Evolutionary conservation across 441 rosid genomes (phyloP).

Genomic region (Aquilaria agallochum): DNA sequence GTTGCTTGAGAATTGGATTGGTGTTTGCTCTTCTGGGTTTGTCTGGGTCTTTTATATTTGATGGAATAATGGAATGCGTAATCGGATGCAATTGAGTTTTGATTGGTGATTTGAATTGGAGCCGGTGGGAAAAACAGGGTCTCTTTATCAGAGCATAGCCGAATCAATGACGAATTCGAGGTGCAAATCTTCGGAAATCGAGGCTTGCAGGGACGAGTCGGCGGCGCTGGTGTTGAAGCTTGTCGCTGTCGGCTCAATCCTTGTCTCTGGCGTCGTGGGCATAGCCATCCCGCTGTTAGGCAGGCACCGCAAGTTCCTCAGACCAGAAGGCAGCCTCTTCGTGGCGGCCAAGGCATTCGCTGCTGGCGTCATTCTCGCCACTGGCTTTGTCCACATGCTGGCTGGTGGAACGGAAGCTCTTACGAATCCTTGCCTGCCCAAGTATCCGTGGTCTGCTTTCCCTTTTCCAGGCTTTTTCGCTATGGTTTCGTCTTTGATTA

Average conservation of each 20-base stretch:
- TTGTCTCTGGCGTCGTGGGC: constrained; percentile 55
- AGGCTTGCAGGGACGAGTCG: constrained; percentile 52
- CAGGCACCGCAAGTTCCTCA: constrained; percentile 47
- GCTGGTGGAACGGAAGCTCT: constrained; percentile 58
- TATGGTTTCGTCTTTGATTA: constrained; percentile 67
- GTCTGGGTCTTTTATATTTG: not conserved
- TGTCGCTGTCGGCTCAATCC: constrained; percentile 74
- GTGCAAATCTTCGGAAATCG: constrained; percentile 41
- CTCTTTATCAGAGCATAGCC: constrained; percentile 21
- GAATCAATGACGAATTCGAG: constrained; percentile 26
- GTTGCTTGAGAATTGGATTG: not conserved
- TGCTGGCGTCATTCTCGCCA: constrained; percentile 89
- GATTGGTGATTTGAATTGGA: not conserved
- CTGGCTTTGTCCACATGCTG: constrained; percentile 93
- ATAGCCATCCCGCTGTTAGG: constrained; percentile 70
- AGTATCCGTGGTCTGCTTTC: constrained; percentile 71
- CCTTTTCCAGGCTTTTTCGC: constrained; percentile 88
- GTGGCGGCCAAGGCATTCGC: constrained; percentile 88
- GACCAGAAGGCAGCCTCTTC: constrained; percentile 52
- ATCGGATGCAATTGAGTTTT: not conserved
- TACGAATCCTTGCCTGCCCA: constrained; percentile 62
- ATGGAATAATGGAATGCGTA: not conserved
- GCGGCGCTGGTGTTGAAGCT: constrained; percentile 55
- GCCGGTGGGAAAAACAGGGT: constrained; percentile 21
- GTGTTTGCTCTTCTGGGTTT: not conserved